Evolutionary conservation across 2,329 filamentous ascomycete genomes (phyloP), one percentile per base, ranked within the genome.

Genomic region (Ceratocystis lukuohia): DNA sequence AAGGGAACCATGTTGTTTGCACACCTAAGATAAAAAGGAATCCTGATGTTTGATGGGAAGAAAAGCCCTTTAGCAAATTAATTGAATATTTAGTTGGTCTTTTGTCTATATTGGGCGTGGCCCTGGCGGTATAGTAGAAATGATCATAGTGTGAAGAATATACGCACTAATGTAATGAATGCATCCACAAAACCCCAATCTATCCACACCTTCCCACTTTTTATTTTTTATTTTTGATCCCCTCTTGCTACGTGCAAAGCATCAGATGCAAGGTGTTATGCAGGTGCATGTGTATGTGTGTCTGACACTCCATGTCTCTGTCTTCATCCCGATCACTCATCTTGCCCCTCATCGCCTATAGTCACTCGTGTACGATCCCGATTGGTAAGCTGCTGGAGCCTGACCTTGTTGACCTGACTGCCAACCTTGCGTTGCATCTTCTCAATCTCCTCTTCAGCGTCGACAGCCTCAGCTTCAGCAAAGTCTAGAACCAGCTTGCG

Each of bases 391-490:
- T 91, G 87, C 77, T 96, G 91, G 73, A 96, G 80, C 71, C 89
- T 89, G 73, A 97, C 88, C 78, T 92, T 94, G 78, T 95, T 89
- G 75, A 89, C 84, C 78, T 97, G 93, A 68, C 87, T 85, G 69
- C 89, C 89, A 73, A 95, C 88, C 82, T 96, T 99, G 82, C 89
- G 89, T 78, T 96, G 90, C 88, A 99, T 96, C 79, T 91, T 93
- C 75, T 89, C 87, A 74, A 99, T 94, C 78, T 97, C 92, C 76
- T 92, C 91, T 79, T 99, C 94, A 2, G 94, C 87, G 78, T 97
- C 92, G 70, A 94, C 82, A 48, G 89, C 84, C 72, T 97, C 94
- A 70, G 88, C 89, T 72, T 91, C 87, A 48, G 92, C 93, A 77
- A 91, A 97, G 74, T 96, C 90, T 69, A 99, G 81, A 66, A 97